phyloP scores from a whole-genome alignment of 352 stramenopile species.

The Pythium sp. region DNA sequence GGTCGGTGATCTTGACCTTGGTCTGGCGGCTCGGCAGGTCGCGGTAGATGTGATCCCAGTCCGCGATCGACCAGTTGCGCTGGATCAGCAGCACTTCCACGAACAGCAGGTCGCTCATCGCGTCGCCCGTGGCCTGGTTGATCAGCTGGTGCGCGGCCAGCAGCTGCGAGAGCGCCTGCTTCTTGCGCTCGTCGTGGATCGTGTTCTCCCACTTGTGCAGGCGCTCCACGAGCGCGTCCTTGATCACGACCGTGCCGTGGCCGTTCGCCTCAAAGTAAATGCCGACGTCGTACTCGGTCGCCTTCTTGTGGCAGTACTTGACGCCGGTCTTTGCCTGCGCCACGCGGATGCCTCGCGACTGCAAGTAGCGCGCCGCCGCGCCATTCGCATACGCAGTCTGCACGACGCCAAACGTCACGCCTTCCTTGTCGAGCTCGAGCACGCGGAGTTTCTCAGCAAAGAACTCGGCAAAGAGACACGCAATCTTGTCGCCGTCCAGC shows the following conservation, averaged over 20 bases:
- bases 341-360: slow-evolving; percentile 71
- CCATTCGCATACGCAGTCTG: slow-evolving; percentile 99
- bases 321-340: slow-evolving; percentile 96
- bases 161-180: slow-evolving; percentile 80
- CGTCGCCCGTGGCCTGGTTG: slow-evolving; percentile 98
- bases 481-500: slow-evolving; percentile 98
- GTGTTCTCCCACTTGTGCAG: slow-evolving; percentile 79
- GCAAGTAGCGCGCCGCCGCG: slow-evolving; percentile 88
- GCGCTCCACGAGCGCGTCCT: slow-evolving; percentile 80
- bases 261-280: slow-evolving; percentile 99
- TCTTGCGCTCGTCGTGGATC: slow-evolving; percentile 76
- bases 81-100: slow-evolving; percentile 94
- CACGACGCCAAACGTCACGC: slow-evolving; percentile 92
- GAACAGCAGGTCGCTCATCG: slow-evolving; percentile 96
- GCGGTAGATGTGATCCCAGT: slow-evolving; percentile 94
- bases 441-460: slow-evolving; percentile 88
- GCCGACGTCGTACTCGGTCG: slow-evolving; percentile 95
- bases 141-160: slow-evolving; percentile 89
- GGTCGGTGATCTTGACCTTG: slow-evolving; percentile 83
- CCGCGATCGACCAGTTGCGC: slow-evolving; percentile 82
- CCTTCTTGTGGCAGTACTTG: slow-evolving; percentile 97
- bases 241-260: slow-evolving; percentile 98
- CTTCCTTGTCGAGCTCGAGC: slow-evolving; percentile 69
- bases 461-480: slow-evolving; percentile 94
- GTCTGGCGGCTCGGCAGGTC: slow-evolving; percentile 93